Evolutionary conservation across 2,329 filamentous ascomycete species (phyloP).

Genomic region (Aspergillus sp.): DNA sequence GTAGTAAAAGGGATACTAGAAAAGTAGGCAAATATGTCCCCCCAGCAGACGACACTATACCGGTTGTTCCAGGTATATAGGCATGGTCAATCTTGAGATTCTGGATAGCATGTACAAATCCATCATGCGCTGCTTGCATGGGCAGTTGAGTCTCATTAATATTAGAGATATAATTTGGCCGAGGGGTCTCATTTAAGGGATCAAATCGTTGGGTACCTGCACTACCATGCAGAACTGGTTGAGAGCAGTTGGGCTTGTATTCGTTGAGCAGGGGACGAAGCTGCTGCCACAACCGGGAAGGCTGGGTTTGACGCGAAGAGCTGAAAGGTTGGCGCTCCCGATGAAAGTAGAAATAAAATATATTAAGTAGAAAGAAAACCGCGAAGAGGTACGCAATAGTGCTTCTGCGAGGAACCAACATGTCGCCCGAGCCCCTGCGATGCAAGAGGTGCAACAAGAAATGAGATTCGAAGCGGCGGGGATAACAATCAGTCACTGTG

Average conservation of each 20-base stretch:
- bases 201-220: constrained; percentile 16
- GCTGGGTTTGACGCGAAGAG: no score
- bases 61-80: constrained; percentile 21
- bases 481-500: no score
- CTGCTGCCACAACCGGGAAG: no score
- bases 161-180: constrained; percentile 28
- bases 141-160: constrained; percentile 26
- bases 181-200: constrained; percentile 15
- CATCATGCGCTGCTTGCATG: constrained; percentile 32
- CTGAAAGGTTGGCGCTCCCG: no score
- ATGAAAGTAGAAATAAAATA: no score
- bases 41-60: constrained; percentile 50
- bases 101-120: constrained; percentile 33
- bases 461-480: no score
- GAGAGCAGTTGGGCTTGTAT: constrained; percentile 11
- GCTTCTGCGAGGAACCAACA: no score
- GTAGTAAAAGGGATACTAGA: constrained; percentile 47
- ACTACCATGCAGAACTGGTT: constrained; percentile 8
- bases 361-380: no score
- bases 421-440: no score
- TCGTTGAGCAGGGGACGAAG: no score
- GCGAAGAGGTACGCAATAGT: no score
- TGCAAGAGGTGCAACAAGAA: no score
- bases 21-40: constrained; percentile 46
- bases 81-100: background rate